Conservation (phyloP, 768 basidiomycete species). For the Leccinum subtestaceum region DNA sequence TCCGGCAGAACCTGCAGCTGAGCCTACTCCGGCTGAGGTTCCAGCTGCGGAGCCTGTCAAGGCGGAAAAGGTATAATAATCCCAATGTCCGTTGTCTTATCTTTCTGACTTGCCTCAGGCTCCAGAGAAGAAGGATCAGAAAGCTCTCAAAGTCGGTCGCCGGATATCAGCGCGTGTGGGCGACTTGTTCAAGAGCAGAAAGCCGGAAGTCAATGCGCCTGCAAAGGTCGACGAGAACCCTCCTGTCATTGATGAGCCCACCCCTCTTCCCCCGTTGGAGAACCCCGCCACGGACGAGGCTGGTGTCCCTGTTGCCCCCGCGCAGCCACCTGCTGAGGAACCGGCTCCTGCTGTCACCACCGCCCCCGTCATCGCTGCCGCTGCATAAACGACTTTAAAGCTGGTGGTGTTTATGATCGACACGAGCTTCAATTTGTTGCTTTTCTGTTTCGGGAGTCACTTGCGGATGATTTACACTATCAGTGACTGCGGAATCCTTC, state of each 20-base stretch:
- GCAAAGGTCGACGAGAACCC: slow-evolving; percentile 88
- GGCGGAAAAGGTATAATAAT: slow-evolving; percentile 55
- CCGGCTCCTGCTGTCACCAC: slow-evolving; percentile 41
- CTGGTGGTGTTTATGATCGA: slow-evolving; percentile 41
- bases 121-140: slow-evolving; percentile 47
- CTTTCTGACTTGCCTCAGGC: slow-evolving; percentile 24
- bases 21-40: slow-evolving; percentile 35
- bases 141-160: slow-evolving; percentile 66
- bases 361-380: slow-evolving; percentile 70
- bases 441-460: slow-evolving; percentile 36
- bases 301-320: slow-evolving; percentile 25
- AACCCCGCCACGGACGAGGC: slow-evolving; percentile 59
- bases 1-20: slow-evolving; percentile 26
- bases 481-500: slow-evolving; percentile 37
- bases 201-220: slow-evolving; percentile 59
- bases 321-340: slow-evolving; percentile 37
- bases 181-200: slow-evolving; percentile 78
- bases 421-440: slow-evolving; percentile 38
- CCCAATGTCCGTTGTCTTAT: neutral
- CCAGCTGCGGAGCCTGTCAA: slow-evolving; percentile 41
- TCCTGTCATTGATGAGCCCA: slow-evolving; percentile 82
- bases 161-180: slow-evolving; percentile 82
- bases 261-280: slow-evolving; percentile 81
- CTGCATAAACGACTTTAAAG: slow-evolving; percentile 54
- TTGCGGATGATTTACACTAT: slow-evolving; percentile 36